Base-by-base conservation (phyloP, 2,329 filamentous ascomycete species). In the Pseudogymnoascus sp. region DNA sequence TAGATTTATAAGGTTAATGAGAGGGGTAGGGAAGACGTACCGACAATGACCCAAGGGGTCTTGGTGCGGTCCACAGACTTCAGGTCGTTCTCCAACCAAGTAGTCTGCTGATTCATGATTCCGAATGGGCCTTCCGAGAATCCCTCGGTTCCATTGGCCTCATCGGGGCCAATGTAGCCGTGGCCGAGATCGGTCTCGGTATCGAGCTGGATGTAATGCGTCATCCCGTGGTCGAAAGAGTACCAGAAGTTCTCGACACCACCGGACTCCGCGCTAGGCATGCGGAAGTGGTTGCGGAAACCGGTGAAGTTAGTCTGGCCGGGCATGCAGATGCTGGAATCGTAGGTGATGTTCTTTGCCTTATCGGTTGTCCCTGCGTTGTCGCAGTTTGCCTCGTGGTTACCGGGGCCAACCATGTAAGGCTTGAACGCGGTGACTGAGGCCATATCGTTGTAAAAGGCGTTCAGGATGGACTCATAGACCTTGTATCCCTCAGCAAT, bases 221-320 rank as follows among this genome's bases (percentile, higher is more conserved):
- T 77, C 79, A 83, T 80, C 64, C 82, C 82, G 70, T 84, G 83
- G 65, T 84, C 82, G 69, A 84, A 85, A 0, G 79, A 82, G 74
- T 83, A 84, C 82, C 82, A 84, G 68, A 84, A 83, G 74, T 81
- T 81, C 62, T 76, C 73, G 5, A 80, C 77, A 34, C 80, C 80
- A 4, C 77, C 76, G 8, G 74, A 74, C 66, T 81, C 78, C 1
- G 79, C 71, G 0, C 72, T 76, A 0, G 82, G 81, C 79, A 84
- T 82, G 28, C 76, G 76, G 69, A 82, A 85, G 23, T 82, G 80
- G 65, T 78, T 79, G 75, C 81, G 77, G 71, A 82, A 85, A 64
- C 84, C 82, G 3, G 82, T 84, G 70, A 85, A 85, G 72, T 86
- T 85, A 66, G 76, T 78, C 69, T 85, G 82, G 3, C 83, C 83